These are phyloP conservation scores for Lactifluus pinguis DNA, from an alignment of 768 basidiomycete species.

Conservation along the genomic window DNA sequence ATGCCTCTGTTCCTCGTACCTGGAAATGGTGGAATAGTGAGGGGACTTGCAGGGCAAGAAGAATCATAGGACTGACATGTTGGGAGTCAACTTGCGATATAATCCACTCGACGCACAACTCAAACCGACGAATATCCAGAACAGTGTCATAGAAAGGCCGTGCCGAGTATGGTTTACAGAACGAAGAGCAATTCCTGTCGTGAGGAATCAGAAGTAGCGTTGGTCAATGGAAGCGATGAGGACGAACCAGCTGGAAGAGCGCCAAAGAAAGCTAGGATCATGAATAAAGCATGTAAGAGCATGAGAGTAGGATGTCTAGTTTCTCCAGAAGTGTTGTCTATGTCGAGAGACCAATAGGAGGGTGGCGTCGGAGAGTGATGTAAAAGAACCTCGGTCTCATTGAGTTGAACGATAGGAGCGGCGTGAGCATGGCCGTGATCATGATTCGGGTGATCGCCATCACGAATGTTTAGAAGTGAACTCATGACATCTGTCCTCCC, in stretches of 20 bases:
- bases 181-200: slow-evolving; percentile 68
- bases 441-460: slow-evolving; percentile 21
- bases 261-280: slow-evolving; percentile 75
- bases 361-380: slow-evolving; percentile 63
- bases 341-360: slow-evolving; percentile 78
- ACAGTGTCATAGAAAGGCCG: slow-evolving; percentile 46
- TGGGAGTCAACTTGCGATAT: slow-evolving; percentile 72
- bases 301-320: slow-evolving; percentile 61
- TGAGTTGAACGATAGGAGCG: slow-evolving; percentile 50
- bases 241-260: slow-evolving; percentile 69
- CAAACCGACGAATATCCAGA: slow-evolving; percentile 51
- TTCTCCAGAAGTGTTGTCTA: slow-evolving; percentile 37
- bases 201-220: not conserved
- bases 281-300: slow-evolving; percentile 60
- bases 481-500: not conserved
- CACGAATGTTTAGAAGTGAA: not conserved
- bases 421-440: slow-evolving; percentile 37
- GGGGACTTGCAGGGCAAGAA: not conserved
- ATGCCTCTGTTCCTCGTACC: slow-evolving; percentile 63
- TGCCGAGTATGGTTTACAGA: slow-evolving; percentile 65
- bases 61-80: slow-evolving; percentile 60
- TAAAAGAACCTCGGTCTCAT: slow-evolving; percentile 66
- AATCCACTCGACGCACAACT: slow-evolving; percentile 60
- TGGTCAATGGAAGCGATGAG: not conserved
- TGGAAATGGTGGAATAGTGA: slow-evolving; percentile 24